A percentile compares a stretch with the other conserved stretches of the same genome.
These are phyloP conservation scores for Penicillium decumbens DNA, from an alignment of 2,329 filamentous ascomycete species.

Conservation along the genomic window DNA sequence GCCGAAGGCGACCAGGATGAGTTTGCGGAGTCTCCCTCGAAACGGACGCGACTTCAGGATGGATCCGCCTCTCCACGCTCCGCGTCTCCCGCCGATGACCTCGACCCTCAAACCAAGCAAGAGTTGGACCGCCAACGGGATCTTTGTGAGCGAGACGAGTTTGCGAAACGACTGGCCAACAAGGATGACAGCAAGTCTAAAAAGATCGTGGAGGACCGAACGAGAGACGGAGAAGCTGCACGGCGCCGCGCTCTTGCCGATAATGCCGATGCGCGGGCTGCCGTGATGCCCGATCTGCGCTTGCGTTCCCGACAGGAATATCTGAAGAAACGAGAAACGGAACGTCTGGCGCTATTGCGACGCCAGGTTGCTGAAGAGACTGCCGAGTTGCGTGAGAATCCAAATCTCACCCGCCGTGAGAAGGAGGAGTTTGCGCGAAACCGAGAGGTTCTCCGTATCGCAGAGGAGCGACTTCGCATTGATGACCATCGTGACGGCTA, in stretches of 20 bases:
- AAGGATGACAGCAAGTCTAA: conserved; percentile 68
- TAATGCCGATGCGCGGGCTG: conserved; percentile 61
- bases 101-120: conserved; percentile 57
- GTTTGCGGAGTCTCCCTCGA: conserved; percentile 65
- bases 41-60: conserved; percentile 64
- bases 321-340: conserved; percentile 82
- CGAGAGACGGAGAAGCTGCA: conserved; percentile 54
- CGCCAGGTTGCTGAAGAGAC: conserved; percentile 88
- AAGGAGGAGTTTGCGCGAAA: conserved; percentile 87
- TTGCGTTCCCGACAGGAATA: conserved; percentile 87
- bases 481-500: conserved; percentile 93
- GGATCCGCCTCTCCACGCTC: conserved; percentile 36
- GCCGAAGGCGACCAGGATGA: conserved; percentile 52
- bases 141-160: conserved; percentile 70
- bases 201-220: conserved; percentile 60
- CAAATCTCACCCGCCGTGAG: conserved; percentile 69
- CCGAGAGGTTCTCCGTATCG: conserved; percentile 71
- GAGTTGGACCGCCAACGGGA: conserved; percentile 62
- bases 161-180: conserved; percentile 68
- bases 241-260: conserved; percentile 61
- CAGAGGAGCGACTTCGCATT: conserved; percentile 78
- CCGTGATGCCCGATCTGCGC: conserved; percentile 74
- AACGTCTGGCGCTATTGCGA: conserved; percentile 77
- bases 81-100: conserved; percentile 40
- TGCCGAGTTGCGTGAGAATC: conserved; percentile 71